Base-by-base conservation (phyloP, 2,329 filamentous ascomycete species). In the Aspergillus transmontanensis region DNA sequence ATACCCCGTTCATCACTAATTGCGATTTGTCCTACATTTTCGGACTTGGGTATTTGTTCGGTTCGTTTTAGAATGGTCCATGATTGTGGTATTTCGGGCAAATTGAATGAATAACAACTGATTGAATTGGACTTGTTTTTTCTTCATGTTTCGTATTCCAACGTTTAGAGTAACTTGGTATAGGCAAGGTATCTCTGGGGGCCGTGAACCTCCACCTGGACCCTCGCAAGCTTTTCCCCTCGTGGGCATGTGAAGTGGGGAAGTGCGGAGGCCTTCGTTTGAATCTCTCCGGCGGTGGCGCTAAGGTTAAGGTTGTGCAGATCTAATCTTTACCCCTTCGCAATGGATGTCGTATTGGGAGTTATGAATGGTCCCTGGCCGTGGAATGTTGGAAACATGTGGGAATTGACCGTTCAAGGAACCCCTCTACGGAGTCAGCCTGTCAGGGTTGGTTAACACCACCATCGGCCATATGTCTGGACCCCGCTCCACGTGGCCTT, bases 1-100 rank as follows among this genome's bases (percentile, higher is more conserved):
- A 71, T 71, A 71, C 69, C 69, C 69, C 64, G 61, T 68, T 64
- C 54, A 60, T 55, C 62, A 14, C 62, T 64, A 56, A 65, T 64
- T 43, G 63, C 63, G 56, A 60, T 61, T 58, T 66, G 57, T 65
- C 62, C 58, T 57, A 66, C 62, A 58, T 55, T 60, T 50, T 58
- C 58, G 54, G 54, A 53, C 57, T 56, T 46, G 57, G 64, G 59
- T 46, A 57, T 63, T 61, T 59, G 60, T 51, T 60, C 59, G 59
- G 57, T 55, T 66, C 60, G 54, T 51, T 63, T 10, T 62, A 61
- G 50, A 62, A 36, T 55, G 51, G 11, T 55, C 36, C 34, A 55
- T 57, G 53, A 41, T 41, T 58, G 34, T 62, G 59, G 55, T 61
- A 51, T 60, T 56, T 34, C 51, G 59, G 59, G 59, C 59, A 55